Percentiles rank a stretch among this genome's conserved stretches.
These are phyloP conservation scores for Hemileccinum rubropunctum DNA, from an alignment of 768 basidiomycete species.

Conservation along the genomic window DNA sequence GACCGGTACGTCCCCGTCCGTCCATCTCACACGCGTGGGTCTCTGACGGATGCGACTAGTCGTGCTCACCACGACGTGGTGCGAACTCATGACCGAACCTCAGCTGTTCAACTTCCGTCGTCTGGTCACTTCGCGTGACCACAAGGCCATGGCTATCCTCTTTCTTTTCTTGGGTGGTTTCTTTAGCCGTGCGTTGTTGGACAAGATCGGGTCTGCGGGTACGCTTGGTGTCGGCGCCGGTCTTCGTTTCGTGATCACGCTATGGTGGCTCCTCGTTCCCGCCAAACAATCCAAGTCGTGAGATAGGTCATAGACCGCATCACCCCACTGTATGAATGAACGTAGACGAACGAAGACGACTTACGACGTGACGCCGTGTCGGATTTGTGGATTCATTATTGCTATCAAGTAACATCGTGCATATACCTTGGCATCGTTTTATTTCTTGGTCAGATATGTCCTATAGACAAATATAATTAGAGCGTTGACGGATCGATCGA, in stretches of 20 bases:
- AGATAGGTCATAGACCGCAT: no score
- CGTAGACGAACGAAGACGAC: constrained; percentile 1
- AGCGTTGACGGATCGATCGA: no score
- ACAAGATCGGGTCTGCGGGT: constrained; percentile 55
- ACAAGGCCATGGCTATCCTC: constrained; percentile 62
- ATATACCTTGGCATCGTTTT: constrained; percentile 7
- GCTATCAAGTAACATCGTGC: no score
- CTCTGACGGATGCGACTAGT: constrained; percentile 38
- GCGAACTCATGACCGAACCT: constrained; percentile 83
- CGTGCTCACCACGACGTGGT: constrained; percentile 86
- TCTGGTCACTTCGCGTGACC: constrained; percentile 60
- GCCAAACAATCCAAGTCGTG: constrained; percentile 16
- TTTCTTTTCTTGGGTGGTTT: constrained; percentile 81
- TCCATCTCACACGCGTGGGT: not conserved
- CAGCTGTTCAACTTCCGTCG: constrained; percentile 59
- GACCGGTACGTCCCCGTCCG: constrained; percentile 48
- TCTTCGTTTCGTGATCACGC: constrained; percentile 55
- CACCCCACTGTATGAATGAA: not conserved
- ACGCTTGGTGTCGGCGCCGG: constrained; percentile 68
- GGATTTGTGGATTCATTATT: constrained; percentile 5
- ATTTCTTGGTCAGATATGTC: no score
- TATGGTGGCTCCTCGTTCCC: constrained; percentile 68
- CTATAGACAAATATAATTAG: no score
- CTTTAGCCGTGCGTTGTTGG: constrained; percentile 55
- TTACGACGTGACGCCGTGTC: constrained; percentile 13